Conservation (phyloP, 345 rosid species). For the Mallotus nudiflorus region DNA sequence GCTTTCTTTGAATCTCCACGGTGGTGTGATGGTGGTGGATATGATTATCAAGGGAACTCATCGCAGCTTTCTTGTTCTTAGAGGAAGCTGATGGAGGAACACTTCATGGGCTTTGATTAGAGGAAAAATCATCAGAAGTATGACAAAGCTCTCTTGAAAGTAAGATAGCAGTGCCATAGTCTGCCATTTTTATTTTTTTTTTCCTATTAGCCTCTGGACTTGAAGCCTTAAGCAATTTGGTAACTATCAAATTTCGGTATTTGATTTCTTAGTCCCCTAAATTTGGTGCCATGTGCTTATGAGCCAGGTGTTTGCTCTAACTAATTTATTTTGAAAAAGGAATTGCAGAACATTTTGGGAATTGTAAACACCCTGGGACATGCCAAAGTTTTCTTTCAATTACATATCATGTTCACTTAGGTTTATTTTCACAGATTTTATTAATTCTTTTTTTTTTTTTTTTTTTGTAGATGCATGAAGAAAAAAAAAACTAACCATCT, state of each 20-base stretch:
- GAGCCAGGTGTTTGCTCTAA: neutral
- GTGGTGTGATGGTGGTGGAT: neutral
- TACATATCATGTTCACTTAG: no score
- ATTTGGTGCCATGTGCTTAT: neutral
- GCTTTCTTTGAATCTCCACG: slow-evolving; percentile 25
- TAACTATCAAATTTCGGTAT: neutral
- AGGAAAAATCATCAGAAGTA: slow-evolving; percentile 31
- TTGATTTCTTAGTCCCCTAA: neutral
- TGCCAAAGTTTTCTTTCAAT: neutral
- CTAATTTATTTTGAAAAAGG: neutral
- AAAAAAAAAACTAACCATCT: no score
- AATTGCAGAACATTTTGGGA: neutral
- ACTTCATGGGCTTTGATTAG: slow-evolving; percentile 34
- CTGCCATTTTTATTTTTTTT: no score
- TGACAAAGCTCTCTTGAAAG: no score
- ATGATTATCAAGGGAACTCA: neutral
- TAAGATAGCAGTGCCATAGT: no score
- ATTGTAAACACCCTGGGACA: neutral
- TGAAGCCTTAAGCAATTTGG: neutral
- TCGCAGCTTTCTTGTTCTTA: neutral
- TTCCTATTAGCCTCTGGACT: neutral
- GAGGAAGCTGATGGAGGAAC: slow-evolving; percentile 13
- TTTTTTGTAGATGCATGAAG: no score
- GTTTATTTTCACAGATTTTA: no score
- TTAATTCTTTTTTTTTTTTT: no score